Evolutionary conservation across 768 basidiomycete genomes (phyloP).

Genomic region (Boletus rufocinnamomeus): DNA sequence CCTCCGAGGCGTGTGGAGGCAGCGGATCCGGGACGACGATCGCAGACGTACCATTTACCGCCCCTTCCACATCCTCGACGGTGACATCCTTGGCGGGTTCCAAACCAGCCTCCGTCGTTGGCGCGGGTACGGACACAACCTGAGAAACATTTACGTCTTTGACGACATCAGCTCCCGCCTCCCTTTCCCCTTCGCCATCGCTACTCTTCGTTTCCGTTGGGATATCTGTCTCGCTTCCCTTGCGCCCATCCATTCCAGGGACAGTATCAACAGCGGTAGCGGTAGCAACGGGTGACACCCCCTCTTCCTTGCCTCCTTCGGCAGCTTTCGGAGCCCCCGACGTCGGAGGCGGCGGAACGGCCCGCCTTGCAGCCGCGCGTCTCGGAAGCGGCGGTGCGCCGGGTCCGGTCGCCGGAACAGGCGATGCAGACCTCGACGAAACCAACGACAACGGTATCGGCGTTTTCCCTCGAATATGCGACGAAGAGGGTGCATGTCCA

Average conservation of each 20-base stretch:
- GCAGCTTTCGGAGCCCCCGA: neutral
- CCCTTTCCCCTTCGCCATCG: neutral
- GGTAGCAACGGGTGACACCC: neutral
- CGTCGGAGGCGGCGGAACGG: conserved; percentile 30
- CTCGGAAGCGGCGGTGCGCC: conserved; percentile 62
- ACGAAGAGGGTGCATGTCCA: conserved; percentile 5
- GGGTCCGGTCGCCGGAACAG: conserved; percentile 24
- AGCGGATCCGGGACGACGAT: neutral
- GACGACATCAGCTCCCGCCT: neutral
- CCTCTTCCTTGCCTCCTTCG: conserved; percentile 12
- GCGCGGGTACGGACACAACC: neutral
- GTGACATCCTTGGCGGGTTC: neutral
- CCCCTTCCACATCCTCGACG: neutral
- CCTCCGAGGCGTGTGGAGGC: neutral
- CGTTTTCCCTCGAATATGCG: conserved; percentile 21
- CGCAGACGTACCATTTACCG: neutral
- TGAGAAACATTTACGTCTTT: neutral
- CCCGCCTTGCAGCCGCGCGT: conserved; percentile 58
- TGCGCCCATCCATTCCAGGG: neutral
- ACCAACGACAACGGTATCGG: conserved; percentile 32
- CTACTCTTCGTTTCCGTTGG: conserved; percentile 4
- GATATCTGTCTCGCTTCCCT: neutral
- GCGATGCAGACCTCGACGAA: conserved; percentile 40
- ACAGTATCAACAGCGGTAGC: neutral
- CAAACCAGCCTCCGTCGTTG: neutral